phyloP scores from a whole-genome alignment of 1,284 basidiomycete species.

The Boletus hoseneyae region DNA sequence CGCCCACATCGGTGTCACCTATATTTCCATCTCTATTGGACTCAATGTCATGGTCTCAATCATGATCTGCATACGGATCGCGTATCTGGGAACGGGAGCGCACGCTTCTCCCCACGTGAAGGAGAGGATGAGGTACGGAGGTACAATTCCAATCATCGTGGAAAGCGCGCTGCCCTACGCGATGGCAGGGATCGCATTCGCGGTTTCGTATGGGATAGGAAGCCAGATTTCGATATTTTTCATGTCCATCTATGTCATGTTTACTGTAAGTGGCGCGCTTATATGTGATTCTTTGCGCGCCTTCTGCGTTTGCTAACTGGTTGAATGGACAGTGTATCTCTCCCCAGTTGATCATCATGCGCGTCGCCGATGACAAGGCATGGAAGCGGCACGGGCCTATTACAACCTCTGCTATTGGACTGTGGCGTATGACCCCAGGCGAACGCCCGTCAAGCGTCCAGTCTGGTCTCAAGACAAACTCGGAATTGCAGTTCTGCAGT shows the following conservation, averaged over 20 bases:
- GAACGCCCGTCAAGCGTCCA: neutral
- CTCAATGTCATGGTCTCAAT: slow-evolving; percentile 13
- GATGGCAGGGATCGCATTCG: slow-evolving; percentile 11
- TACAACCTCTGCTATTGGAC: neutral
- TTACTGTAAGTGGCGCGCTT: slow-evolving; percentile 7
- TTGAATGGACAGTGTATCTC: slow-evolving; percentile 10
- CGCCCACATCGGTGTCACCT: slow-evolving; percentile 13
- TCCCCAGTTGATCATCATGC: slow-evolving; percentile 14
- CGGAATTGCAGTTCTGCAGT: neutral
- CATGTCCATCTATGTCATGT: slow-evolving; percentile 15
- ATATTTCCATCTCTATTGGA: slow-evolving; percentile 10
- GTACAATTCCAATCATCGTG: slow-evolving; percentile 6
- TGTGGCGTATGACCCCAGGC: neutral
- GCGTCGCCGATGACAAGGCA: slow-evolving; percentile 6
- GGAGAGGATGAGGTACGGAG: neutral
- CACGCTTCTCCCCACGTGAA: neutral
- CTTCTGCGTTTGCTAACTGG: neutral
- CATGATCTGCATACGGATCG: slow-evolving; percentile 13
- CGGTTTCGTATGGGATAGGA: slow-evolving; percentile 8
- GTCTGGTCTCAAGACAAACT: neutral
- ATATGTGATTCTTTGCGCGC: neutral
- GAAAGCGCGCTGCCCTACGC: slow-evolving; percentile 15
- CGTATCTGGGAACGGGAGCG: neutral
- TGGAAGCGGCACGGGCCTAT: neutral
- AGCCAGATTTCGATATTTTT: slow-evolving; percentile 9